Evolutionary conservation across 129 eudicot species (phyloP).

Genomic region (Scalesia atractyloides): DNA sequence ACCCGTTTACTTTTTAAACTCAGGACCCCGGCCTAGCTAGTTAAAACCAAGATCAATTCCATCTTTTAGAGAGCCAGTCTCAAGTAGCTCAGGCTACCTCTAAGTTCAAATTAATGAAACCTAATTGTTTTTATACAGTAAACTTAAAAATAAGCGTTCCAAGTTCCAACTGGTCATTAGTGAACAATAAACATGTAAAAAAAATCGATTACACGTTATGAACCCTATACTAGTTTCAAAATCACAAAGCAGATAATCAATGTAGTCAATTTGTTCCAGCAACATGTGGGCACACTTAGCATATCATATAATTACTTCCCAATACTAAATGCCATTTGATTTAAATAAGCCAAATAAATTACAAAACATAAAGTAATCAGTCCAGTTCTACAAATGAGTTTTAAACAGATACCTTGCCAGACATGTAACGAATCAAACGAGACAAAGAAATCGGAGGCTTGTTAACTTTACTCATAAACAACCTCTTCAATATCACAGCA

Average conservation of each 20-base stretch:
- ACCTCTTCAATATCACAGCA: neutral
- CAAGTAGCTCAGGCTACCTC: too few relatives aligned
- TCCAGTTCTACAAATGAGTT: neutral
- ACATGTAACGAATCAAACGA: slow-evolving; percentile 3
- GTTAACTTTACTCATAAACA: slow-evolving; percentile 8
- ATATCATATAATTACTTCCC: neutral
- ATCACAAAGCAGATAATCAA: neutral
- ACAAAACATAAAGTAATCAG: neutral
- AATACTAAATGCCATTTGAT: neutral
- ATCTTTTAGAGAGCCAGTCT: too few relatives aligned
- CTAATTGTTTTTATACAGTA: too few relatives aligned
- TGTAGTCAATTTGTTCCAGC: neutral
- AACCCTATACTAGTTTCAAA: neutral
- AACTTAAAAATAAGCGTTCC: too few relatives aligned
- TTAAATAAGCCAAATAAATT: too few relatives aligned
- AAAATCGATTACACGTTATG: neutral
- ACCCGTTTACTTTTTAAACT: too few relatives aligned
- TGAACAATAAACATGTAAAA: too few relatives aligned
- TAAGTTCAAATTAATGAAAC: too few relatives aligned
- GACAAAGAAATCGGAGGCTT: slow-evolving; percentile 11
- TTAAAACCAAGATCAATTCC: too few relatives aligned
- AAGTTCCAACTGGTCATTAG: too few relatives aligned
- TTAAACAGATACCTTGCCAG: neutral
- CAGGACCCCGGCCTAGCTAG: too few relatives aligned
- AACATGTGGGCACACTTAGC: neutral